These are phyloP conservation scores for Aspergillus brunneoviolaceus DNA, from an alignment of 2,329 filamentous ascomycete species.

Conservation along the genomic window DNA sequence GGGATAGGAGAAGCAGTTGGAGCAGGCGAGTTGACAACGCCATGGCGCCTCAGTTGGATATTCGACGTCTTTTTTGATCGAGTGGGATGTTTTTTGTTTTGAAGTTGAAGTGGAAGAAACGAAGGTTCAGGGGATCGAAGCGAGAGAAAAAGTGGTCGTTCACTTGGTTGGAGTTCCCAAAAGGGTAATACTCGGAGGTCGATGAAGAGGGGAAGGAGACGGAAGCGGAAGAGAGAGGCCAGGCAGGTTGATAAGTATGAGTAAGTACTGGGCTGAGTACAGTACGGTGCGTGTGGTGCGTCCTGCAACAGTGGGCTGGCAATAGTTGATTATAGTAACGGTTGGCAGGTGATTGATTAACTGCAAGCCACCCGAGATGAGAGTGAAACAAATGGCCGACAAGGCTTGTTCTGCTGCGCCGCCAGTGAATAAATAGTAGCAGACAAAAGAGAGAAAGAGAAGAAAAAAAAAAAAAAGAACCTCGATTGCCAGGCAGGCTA, in stretches of 20 bases:
- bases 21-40: constrained; percentile 20
- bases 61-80: neutral
- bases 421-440: neutral
- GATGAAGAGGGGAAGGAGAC: neutral
- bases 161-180: neutral
- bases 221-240: neutral
- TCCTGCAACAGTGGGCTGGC: neutral
- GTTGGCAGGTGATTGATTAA: neutral
- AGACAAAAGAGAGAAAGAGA: neutral
- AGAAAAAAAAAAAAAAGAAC: neutral
- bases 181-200: neutral
- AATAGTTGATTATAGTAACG: neutral
- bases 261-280: too few relatives aligned
- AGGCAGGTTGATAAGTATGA: neutral
- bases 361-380: neutral
- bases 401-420: neutral
- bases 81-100: neutral
- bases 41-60: constrained; percentile 3
- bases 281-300: too few relatives aligned
- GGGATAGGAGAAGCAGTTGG: constrained; percentile 26
- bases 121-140: neutral
- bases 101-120: neutral
- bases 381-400: neutral
- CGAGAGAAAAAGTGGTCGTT: neutral
- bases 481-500: neutral